phyloP scores from a whole-genome alignment of 768 basidiomycete species.

The Bullera alba region DNA sequence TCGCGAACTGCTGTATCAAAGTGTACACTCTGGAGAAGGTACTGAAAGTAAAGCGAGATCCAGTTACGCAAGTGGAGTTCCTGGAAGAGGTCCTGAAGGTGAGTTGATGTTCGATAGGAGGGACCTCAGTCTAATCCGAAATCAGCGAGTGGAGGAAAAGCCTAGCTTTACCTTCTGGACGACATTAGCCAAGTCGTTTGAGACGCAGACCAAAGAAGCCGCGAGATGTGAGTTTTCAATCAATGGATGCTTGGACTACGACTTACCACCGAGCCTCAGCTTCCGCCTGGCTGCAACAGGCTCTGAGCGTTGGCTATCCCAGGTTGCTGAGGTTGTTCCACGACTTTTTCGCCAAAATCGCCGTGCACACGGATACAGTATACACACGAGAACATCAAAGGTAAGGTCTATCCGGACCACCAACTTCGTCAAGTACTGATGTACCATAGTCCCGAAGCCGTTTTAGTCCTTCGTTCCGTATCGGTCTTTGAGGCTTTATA shows the following conservation, averaged over 20 bases:
- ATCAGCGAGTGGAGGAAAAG: constrained; percentile 75
- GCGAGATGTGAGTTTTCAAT: constrained; percentile 57
- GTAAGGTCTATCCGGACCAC: constrained; percentile 46
- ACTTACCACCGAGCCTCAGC: constrained; percentile 49
- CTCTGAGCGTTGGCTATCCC: constrained; percentile 78
- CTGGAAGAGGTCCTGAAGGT: constrained; percentile 93
- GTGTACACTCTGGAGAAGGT: constrained; percentile 95
- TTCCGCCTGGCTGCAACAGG: constrained; percentile 85
- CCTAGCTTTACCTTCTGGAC: constrained; percentile 91
- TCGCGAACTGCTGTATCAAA: constrained; percentile 87
- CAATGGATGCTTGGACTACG: not conserved
- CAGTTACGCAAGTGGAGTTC: constrained; percentile 66
- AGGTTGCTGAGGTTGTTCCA: constrained; percentile 84
- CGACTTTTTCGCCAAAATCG: constrained; percentile 91
- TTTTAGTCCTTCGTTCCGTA: constrained; percentile 75
- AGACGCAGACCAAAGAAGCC: constrained; percentile 72
- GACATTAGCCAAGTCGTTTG: constrained; percentile 67
- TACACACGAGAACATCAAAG: constrained; percentile 80
- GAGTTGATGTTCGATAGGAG: constrained; percentile 7
- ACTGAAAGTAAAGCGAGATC: constrained; percentile 77
- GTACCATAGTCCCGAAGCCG: constrained; percentile 71
- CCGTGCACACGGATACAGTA: constrained; percentile 88
- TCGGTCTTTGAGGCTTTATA: constrained; percentile 82
- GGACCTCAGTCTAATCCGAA: not conserved
- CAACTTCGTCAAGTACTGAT: not conserved